phyloP scores from a whole-genome alignment of 2,329 filamentous ascomycete genomes.

The Fusarium longipes region DNA sequence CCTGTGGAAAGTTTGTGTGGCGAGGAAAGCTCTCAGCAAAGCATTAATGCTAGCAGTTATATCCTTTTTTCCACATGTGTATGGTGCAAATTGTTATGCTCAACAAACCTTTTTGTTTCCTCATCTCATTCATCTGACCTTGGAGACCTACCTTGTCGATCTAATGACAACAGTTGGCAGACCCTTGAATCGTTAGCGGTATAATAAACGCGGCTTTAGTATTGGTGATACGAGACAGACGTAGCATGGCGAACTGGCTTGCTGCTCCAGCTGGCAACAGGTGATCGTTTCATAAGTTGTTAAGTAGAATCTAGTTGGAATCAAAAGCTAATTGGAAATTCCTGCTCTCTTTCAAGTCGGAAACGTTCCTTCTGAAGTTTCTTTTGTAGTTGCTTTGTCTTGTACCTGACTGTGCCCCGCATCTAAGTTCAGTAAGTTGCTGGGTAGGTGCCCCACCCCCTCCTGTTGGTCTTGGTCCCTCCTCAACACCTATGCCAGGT shows the following conservation, averaged over 20 bases:
- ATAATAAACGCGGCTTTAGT: conserved; percentile 16
- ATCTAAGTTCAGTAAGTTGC: conserved; percentile 1
- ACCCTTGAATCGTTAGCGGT: conserved; percentile 12
- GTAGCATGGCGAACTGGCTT: background rate
- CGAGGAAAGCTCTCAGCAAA: background rate
- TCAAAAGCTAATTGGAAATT: background rate
- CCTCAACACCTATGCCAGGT: conserved; percentile 29
- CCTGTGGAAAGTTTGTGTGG: background rate
- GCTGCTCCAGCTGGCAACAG: background rate
- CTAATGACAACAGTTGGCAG: background rate
- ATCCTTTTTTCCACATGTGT: background rate
- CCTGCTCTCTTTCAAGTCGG: background rate
- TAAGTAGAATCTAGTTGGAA: too few relatives aligned
- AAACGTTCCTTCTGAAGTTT: background rate
- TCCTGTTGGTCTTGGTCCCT: conserved; percentile 23
- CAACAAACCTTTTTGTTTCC: background rate
- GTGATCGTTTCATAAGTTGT: background rate
- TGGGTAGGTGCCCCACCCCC: conserved; percentile 18
- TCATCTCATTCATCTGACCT: background rate
- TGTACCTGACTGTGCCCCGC: conserved; percentile 29
- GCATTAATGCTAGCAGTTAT: background rate
- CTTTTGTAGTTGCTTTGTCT: background rate
- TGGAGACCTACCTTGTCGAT: background rate
- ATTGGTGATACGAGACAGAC: background rate
- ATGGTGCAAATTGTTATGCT: background rate